These are phyloP conservation scores for Parathielavia appendiculata DNA, from an alignment of 495 filamentous ascomycete species.

Conservation along the genomic window DNA sequence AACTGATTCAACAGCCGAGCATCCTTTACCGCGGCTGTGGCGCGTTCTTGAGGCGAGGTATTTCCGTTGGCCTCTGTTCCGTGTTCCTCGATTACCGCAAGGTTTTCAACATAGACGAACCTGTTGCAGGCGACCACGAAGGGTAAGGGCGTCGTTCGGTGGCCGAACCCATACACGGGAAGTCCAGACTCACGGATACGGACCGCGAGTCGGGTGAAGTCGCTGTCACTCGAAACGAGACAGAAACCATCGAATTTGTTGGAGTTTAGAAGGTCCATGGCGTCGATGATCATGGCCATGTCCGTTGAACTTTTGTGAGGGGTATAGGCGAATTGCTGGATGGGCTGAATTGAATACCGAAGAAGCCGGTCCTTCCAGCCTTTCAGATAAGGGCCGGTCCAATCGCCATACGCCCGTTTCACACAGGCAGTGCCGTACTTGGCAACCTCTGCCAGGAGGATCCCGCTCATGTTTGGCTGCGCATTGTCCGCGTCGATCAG, in stretches of 20 bases:
- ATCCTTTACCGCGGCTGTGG: not conserved
- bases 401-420: constrained; percentile 19
- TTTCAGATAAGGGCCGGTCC: constrained; percentile 18
- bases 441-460: constrained; percentile 15
- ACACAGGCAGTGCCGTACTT: constrained; percentile 17
- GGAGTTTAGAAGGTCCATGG: constrained; percentile 25
- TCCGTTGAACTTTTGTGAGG: constrained; percentile 22
- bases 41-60: not conserved
- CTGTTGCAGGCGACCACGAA: constrained; percentile 21
- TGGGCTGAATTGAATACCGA: constrained; percentile 19
- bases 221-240: constrained; percentile 25
- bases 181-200: constrained; percentile 24
- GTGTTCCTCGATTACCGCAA: not conserved
- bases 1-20: constrained; percentile 2
- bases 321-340: constrained; percentile 25
- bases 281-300: constrained; percentile 24
- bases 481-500: constrained; percentile 22
- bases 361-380: constrained; percentile 24
- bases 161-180: constrained; percentile 22
- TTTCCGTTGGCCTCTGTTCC: not conserved
- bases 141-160: constrained; percentile 20
- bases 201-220: constrained; percentile 21
- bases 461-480: not conserved
- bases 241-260: constrained; percentile 23
- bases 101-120: constrained; percentile 23